A percentile compares a stretch with the other conserved stretches of the same genome.
phyloP scores from a whole-genome alignment of 2,329 filamentous ascomycete genomes.

The Aureobasidium sp. region DNA sequence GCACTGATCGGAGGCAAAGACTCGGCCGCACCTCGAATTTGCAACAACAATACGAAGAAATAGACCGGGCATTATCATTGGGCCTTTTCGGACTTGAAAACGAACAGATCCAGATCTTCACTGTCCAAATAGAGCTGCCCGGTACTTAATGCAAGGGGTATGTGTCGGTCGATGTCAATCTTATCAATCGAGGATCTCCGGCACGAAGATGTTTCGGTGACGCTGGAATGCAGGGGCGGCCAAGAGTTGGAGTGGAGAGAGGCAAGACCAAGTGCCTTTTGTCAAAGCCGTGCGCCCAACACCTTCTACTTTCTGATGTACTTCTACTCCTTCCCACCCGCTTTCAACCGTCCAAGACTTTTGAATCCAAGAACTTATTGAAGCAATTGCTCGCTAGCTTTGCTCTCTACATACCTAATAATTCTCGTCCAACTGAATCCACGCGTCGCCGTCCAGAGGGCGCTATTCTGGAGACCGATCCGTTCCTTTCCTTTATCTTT shows the following conservation, averaged over 20 bases:
- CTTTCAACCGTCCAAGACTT: not conserved
- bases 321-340: not conserved
- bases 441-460: not conserved
- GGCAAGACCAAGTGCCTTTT: not conserved
- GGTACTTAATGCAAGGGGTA: not conserved
- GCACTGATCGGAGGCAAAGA: not conserved
- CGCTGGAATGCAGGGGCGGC: no score
- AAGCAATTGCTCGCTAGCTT: not conserved
- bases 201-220: not conserved
- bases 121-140: no score
- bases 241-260: not conserved
- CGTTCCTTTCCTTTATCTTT: not conserved
- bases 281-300: no score
- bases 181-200: slow-evolving; percentile 13
- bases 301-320: not conserved
- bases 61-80: no score
- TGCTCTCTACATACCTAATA: not conserved
- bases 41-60: not conserved
- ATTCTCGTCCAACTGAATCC: not conserved
- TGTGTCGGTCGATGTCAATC: not conserved
- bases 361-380: not conserved
- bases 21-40: not conserved
- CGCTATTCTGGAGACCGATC: not conserved
- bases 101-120: no score
- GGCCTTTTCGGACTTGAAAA: not conserved